Evolutionary conservation across 768 basidiomycete species (phyloP), one percentile per base, ranked within the genome.

Genomic region (Trametes maxima): DNA sequence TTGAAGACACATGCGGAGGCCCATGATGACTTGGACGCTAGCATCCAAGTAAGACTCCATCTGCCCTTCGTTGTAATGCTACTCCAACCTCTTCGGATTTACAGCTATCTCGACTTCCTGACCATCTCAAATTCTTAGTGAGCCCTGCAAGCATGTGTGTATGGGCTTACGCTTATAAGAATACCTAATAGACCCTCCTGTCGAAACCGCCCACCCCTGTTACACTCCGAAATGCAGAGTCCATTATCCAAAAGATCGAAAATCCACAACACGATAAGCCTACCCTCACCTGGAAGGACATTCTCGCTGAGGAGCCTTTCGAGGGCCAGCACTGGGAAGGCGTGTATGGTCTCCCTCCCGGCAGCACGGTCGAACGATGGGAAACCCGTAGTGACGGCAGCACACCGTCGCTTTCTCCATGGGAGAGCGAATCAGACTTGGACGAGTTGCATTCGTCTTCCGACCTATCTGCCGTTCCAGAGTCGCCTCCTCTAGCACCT

Each of bases 261-360:
- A 79, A 86, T 60, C 85, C 84, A 22, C 75, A 68, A 24, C 50
- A 67, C 46, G 58, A 65, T 7, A 77, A 69, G 7, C 71, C 77
- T 3, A 67, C 77, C 1, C 73, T 92, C 7, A 90, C 88, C 3
- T 94, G 92, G 92, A 78, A 80, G 60, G 80, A 85, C n/a, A 93
- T 94, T 52, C 79, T 94, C 16, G 82, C 82, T 0, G 91, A 92
- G 67, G 92, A 93, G 58, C 90, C 91, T 3, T 89, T 91, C 62
- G 89, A 93, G 72, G 92, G 89, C 16, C 85, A 93, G 62, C 92
- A 93, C 67, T 93, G 91, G 91, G 83, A 90, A 68, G 89, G 89
- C 0, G 82, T 83, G n/a, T 84, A 83, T 63, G 86, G 70, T 79
- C 69, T 77, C 24, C 81, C 82, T 25, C 71, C 78, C n/a, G 82